phyloP scores from a whole-genome alignment of 2,329 filamentous ascomycete species.

The Grosmannia serpens region DNA sequence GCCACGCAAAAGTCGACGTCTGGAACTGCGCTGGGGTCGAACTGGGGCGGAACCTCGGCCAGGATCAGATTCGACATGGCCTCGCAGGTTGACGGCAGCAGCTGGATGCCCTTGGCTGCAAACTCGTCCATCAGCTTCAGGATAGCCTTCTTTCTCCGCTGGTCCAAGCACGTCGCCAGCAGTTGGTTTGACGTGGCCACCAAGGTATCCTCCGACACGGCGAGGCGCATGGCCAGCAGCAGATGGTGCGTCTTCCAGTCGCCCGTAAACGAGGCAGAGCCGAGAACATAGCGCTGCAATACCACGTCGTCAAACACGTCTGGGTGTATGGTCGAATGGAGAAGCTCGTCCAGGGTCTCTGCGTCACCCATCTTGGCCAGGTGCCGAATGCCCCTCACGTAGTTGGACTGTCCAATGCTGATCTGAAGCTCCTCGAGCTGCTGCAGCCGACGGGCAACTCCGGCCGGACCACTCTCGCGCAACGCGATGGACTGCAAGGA shows the following conservation, averaged over 20 bases:
- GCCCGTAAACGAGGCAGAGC: constrained; percentile 21
- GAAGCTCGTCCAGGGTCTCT: constrained; percentile 30
- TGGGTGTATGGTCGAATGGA: constrained; percentile 41
- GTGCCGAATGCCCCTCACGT: constrained; percentile 51
- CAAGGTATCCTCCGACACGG: constrained; percentile 19
- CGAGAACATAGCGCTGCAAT: constrained; percentile 27
- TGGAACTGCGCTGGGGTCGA: constrained; percentile 10
- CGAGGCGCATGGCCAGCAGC: constrained; percentile 31
- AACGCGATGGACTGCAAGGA: constrained; percentile 68
- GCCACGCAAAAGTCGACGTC: constrained; percentile 21
- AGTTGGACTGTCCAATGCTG: constrained; percentile 48
- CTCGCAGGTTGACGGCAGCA: constrained; percentile 16
- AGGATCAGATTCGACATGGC: constrained; percentile 19
- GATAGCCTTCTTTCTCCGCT: constrained; percentile 15
- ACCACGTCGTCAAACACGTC: constrained; percentile 40
- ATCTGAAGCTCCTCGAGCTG: constrained; percentile 54
- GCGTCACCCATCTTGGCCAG: constrained; percentile 49
- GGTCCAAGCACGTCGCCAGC: constrained; percentile 18
- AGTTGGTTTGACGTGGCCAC: constrained; percentile 22
- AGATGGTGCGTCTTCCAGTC: constrained; percentile 31
- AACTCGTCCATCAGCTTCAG: constrained; percentile 27
- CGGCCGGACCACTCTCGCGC: constrained; percentile 40
- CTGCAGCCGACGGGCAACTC: constrained; percentile 46
- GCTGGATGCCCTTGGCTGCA: constrained; percentile 20
- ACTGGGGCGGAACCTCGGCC: constrained; percentile 16